Evolutionary conservation across 73 alveolate genomes (phyloP).

Genomic region (Urostyla sp.): DNA sequence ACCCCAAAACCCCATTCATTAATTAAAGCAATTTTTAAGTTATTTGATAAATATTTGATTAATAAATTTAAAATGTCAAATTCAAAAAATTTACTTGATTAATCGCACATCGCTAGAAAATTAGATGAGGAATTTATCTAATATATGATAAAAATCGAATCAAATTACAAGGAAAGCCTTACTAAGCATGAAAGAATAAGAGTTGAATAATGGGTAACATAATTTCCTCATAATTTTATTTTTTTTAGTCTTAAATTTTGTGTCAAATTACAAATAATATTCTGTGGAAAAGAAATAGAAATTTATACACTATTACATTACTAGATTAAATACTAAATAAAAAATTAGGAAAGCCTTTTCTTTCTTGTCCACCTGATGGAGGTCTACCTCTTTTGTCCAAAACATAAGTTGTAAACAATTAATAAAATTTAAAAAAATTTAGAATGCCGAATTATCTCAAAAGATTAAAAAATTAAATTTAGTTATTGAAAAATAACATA

Average conservation of each 20-base stretch:
- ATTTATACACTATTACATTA: constrained; percentile 21
- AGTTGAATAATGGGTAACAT: constrained; percentile 37
- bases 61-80: too few relatives aligned
- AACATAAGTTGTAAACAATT: constrained; percentile 18
- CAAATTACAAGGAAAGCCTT: not conserved
- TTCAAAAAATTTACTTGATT: too few relatives aligned
- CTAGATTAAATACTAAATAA: constrained; percentile 2
- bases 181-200: constrained; percentile 31
- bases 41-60: too few relatives aligned
- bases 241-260: constrained; percentile 2
- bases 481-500: not conserved
- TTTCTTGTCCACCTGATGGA: constrained; percentile 12
- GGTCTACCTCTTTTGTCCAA: constrained; percentile 27
- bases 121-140: constrained; percentile 16
- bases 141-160: constrained; percentile 26
- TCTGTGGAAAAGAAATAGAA: constrained; percentile 31
- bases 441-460: not conserved
- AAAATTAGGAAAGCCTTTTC: constrained; percentile 10
- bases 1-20: too few relatives aligned
- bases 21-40: too few relatives aligned
- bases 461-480: not conserved
- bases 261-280: constrained; percentile 19
- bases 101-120: too few relatives aligned
- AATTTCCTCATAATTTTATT: not conserved
- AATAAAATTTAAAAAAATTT: not conserved